phyloP scores from a whole-genome alignment of 106 monocot species.

The Hemerocallis citrina region DNA sequence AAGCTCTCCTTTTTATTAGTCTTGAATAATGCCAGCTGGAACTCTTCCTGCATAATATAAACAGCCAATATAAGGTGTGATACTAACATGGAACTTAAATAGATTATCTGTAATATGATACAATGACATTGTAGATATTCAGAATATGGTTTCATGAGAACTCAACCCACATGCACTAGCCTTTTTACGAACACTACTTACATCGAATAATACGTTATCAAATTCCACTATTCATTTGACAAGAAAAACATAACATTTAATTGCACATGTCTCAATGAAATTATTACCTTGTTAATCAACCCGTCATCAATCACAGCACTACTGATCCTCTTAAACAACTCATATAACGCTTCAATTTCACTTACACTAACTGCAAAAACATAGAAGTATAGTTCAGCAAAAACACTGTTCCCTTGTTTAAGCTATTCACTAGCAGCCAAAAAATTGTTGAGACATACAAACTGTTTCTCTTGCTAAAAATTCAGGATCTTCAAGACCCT shows the following conservation, averaged over 20 bases:
- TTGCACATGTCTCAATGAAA: not conserved
- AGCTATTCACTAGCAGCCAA: not conserved
- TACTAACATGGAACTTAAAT: not conserved
- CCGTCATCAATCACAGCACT: conserved; percentile 87
- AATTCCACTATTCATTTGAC: not conserved
- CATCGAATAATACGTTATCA: not conserved
- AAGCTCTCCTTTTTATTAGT: conserved; percentile 57
- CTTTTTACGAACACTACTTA: not conserved
- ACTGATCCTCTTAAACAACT: conserved; percentile 83
- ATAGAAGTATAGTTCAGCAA: not conserved
- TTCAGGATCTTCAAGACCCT: conserved; percentile 58
- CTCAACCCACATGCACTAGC: not conserved
- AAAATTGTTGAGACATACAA: conserved; percentile 27
- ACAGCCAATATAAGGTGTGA: not conserved
- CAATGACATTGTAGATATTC: not conserved
- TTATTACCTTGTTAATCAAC: conserved; percentile 71
- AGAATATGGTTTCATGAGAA: not conserved
- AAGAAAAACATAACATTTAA: not conserved
- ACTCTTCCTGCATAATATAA: conserved; percentile 33
- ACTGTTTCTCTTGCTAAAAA: conserved; percentile 52
- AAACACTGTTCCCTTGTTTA: not conserved
- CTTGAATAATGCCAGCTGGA: conserved; percentile 46
- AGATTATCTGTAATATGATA: not conserved
- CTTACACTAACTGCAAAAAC: conserved; percentile 65
- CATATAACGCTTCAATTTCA: conserved; percentile 82